Conservation (phyloP, 2,329 filamentous ascomycete genomes). For the Orbilia quercus region DNA sequence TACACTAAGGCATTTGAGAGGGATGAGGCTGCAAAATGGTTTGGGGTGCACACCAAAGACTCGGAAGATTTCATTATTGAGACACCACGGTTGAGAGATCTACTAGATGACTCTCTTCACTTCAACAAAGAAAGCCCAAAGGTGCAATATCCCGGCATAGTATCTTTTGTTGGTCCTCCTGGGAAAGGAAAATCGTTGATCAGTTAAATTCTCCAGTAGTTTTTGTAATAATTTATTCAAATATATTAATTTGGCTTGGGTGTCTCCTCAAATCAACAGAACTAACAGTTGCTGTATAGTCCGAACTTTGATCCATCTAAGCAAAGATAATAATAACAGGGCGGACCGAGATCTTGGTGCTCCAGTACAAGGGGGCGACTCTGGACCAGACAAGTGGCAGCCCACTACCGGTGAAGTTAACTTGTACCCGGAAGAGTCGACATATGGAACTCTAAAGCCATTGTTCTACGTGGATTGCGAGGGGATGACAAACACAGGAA, state of each 20-base stretch:
- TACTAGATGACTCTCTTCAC: constrained; percentile 1
- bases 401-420: constrained; percentile 28
- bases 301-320: background rate
- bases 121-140: constrained; percentile 2
- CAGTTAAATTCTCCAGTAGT: constrained; percentile 6
- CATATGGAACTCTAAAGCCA: constrained; percentile 2
- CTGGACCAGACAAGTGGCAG: background rate
- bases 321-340: too few relatives aligned
- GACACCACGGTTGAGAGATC: constrained; percentile 11
- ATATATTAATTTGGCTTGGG: background rate
- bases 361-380: background rate
- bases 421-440: constrained; percentile 16
- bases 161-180: constrained; percentile 21
- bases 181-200: constrained; percentile 26
- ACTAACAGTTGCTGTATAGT: constrained; percentile 5
- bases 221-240: constrained; percentile 5
- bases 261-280: background rate
- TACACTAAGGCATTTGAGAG: background rate
- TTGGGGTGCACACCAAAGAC: background rate
- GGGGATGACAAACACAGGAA: constrained; percentile 10
- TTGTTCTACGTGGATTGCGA: constrained; percentile 32
- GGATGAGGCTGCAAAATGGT: constrained; percentile 31
- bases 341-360: too few relatives aligned
- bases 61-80: constrained; percentile 3
- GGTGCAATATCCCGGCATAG: constrained; percentile 29